phyloP scores from a whole-genome alignment of 2,329 filamentous ascomycete genomes.

The Fusarium nanum region DNA sequence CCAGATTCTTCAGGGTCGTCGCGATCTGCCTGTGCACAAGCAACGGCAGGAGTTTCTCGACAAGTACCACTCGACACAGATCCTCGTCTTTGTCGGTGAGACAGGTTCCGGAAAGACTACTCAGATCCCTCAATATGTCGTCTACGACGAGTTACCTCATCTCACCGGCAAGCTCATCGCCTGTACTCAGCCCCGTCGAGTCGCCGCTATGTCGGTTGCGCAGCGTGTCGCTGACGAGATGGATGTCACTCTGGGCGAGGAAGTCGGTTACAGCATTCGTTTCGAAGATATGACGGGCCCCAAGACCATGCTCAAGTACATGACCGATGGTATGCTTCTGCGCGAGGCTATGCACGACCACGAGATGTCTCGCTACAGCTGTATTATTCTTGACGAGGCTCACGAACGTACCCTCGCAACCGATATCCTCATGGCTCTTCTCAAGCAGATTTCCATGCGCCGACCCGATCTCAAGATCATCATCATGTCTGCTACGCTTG shows the following conservation, averaged over 20 bases:
- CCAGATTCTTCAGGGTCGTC: slow-evolving; percentile 83
- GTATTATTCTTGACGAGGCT: slow-evolving; percentile 97
- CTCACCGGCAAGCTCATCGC: slow-evolving; percentile 88
- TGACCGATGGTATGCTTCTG: slow-evolving; percentile 99
- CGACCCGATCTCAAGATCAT: slow-evolving; percentile 95
- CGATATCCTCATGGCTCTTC: slow-evolving; percentile 94
- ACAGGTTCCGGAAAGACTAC: slow-evolving; percentile 99
- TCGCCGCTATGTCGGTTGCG: slow-evolving; percentile 98
- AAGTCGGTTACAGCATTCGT: slow-evolving; percentile 98
- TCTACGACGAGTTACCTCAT: slow-evolving; percentile 96
- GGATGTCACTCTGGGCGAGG: slow-evolving; percentile 90
- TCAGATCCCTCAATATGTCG: slow-evolving; percentile 97
- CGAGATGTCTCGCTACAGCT: slow-evolving; percentile 90
- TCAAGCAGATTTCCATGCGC: slow-evolving; percentile 88
- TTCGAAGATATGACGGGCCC: slow-evolving; percentile 94
- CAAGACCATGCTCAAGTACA: slow-evolving; percentile 96
- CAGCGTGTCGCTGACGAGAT: slow-evolving; percentile 98
- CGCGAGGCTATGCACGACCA: slow-evolving; percentile 97
- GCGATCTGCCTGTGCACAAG: slow-evolving; percentile 89
- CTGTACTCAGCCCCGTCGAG: slow-evolving; percentile 96
- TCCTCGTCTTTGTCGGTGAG: slow-evolving; percentile 98
- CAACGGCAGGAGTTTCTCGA: slow-evolving; percentile 94
- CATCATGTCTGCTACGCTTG: slow-evolving; percentile 98
- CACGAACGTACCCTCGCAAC: slow-evolving; percentile 98
- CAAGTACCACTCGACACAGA: slow-evolving; percentile 93